Evolutionary conservation across 2,329 filamentous ascomycete genomes (phyloP).

Genomic region (Aspergillus sp.): DNA sequence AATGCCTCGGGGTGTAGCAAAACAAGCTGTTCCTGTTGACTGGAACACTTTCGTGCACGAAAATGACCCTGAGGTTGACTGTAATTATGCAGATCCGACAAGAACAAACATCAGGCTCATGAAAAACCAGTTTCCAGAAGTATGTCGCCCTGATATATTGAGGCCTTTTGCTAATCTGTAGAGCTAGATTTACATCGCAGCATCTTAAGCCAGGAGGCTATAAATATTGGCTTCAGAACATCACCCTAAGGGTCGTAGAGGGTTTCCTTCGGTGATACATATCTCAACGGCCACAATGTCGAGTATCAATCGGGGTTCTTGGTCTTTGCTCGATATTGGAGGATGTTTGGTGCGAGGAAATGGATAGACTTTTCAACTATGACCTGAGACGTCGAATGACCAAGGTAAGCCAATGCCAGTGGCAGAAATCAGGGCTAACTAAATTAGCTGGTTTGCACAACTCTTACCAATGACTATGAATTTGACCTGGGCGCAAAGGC

Average conservation of each 20-base stretch:
- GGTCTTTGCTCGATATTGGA: conserved; percentile 8
- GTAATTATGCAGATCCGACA: conserved; percentile 3
- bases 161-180: background rate
- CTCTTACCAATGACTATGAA: conserved; percentile 9
- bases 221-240: background rate
- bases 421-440: conserved; percentile 1
- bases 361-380: conserved; percentile 7
- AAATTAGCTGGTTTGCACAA: conserved; percentile 9
- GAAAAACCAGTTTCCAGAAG: conserved; percentile 1
- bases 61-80: conserved; percentile 1
- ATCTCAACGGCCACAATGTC: background rate
- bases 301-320: conserved; percentile 1
- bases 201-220: conserved; percentile 1
- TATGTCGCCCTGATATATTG: background rate
- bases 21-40: conserved; percentile 4
- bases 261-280: background rate
- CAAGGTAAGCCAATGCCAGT: conserved; percentile 3
- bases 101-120: background rate
- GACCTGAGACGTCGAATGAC: conserved; percentile 7
- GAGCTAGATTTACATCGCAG: conserved; percentile 5
- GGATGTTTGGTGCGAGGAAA: conserved; percentile 11
- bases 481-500: conserved; percentile 8
- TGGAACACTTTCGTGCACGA: conserved; percentile 7
- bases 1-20: background rate
- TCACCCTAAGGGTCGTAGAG: background rate